phyloP scores from a whole-genome alignment of 768 basidiomycete genomes.

The Pulveroboletus frians region DNA sequence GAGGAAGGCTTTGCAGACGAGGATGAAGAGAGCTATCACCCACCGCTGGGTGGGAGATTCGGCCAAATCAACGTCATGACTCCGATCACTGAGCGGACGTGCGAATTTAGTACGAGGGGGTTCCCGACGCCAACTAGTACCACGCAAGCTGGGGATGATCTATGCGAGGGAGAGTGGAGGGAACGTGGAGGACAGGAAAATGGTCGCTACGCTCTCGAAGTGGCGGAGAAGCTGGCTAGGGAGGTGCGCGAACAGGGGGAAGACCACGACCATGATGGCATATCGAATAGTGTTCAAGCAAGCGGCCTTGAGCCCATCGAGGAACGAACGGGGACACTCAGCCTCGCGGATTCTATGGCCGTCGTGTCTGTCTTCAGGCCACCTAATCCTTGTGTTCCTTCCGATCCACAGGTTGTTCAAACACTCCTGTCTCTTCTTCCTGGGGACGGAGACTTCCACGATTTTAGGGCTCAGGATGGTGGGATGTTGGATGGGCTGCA shows the following conservation, averaged over 20 bases:
- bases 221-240: constrained; percentile 55
- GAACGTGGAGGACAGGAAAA: constrained; percentile 29
- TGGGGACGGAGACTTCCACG: constrained; percentile 55
- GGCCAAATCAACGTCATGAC: constrained; percentile 92
- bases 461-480: constrained; percentile 50
- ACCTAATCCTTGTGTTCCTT: constrained; percentile 86
- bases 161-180: constrained; percentile 12
- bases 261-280: constrained; percentile 10
- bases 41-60: constrained; percentile 68
- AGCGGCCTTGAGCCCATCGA: constrained; percentile 36
- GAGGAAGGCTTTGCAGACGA: constrained; percentile 28
- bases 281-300: constrained; percentile 5
- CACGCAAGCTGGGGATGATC: constrained; percentile 41
- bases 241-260: constrained; percentile 33
- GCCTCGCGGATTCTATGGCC: constrained; percentile 58
- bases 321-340: constrained; percentile 60
- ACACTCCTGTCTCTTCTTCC: constrained; percentile 61
- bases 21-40: constrained; percentile 30
- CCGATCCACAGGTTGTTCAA: constrained; percentile 59
- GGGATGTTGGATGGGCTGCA: constrained; percentile 65
- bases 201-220: constrained; percentile 42
- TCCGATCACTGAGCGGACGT: constrained; percentile 92
- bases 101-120: constrained; percentile 68
- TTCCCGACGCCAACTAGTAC: constrained; percentile 38
- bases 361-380: constrained; percentile 62